A percentile compares a stretch with the other conserved stretches of the same genome.
These are phyloP conservation scores for Penicillium longicatenatum DNA, from an alignment of 495 filamentous ascomycete species.

Conservation along the genomic window DNA sequence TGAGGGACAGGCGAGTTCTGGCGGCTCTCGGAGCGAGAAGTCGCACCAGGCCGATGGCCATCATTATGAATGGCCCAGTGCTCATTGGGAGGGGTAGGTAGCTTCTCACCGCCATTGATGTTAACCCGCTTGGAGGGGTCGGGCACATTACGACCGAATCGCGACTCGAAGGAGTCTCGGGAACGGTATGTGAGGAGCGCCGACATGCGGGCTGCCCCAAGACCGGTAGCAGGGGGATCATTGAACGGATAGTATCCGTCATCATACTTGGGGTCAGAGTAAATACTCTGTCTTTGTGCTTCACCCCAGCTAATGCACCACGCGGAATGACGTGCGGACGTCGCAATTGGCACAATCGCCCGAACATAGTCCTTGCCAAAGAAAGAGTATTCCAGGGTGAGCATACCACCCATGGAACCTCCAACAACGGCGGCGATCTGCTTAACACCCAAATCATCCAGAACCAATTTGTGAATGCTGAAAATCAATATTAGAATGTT, in stretches of 20 bases:
- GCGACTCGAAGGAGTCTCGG: slow-evolving; percentile 92
- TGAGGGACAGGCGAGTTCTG: slow-evolving; percentile 36
- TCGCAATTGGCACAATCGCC: slow-evolving; percentile 90
- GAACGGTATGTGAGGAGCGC: slow-evolving; percentile 94
- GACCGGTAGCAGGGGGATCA: slow-evolving; percentile 80
- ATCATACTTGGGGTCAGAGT: slow-evolving; percentile 96
- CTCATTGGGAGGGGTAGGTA: slow-evolving; percentile 70
- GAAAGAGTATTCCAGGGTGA: slow-evolving; percentile 94
- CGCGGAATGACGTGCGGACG: slow-evolving; percentile 92
- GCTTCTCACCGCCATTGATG: slow-evolving; percentile 66
- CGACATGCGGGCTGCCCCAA: slow-evolving; percentile 95
- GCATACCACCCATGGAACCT: slow-evolving; percentile 98
- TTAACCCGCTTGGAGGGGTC: slow-evolving; percentile 78
- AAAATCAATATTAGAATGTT: slow-evolving; percentile 20
- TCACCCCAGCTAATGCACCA: slow-evolving; percentile 99
- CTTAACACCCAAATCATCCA: slow-evolving; percentile 85
- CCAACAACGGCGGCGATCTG: slow-evolving; percentile 89
- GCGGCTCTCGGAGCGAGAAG: slow-evolving; percentile 36
- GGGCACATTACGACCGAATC: slow-evolving; percentile 91
- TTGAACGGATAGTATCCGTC: slow-evolving; percentile 90
- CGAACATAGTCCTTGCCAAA: slow-evolving; percentile 93
- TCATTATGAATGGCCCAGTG: slow-evolving; percentile 97
- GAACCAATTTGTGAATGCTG: slow-evolving; percentile 85
- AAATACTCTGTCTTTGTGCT: slow-evolving; percentile 96
- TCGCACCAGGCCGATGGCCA: slow-evolving; percentile 67